Base-by-base conservation (phyloP, 371 early-diverging fungal genomes). In the Spiromyces aspiralis region DNA sequence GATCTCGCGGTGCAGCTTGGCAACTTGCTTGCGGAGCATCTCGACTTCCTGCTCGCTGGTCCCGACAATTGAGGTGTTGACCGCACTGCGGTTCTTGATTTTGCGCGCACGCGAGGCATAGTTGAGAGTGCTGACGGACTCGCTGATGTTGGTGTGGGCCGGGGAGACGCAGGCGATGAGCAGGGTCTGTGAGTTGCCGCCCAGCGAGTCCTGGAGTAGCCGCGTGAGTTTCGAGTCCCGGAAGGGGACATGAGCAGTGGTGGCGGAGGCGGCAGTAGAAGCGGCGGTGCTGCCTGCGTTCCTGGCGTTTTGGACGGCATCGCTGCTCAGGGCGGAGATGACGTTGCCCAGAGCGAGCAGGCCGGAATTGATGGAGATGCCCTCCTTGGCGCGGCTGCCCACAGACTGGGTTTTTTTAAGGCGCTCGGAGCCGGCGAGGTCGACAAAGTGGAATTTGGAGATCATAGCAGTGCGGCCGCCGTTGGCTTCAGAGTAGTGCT, bases 361-460 rank as follows among this genome's bases (percentile, higher is more conserved):
- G 0, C 99, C 99, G 12, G 87, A 85, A 62, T 99, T 99, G 60
- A 99, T 99, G 25, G 86, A 83, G 50, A 98, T 99, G 26, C 96
- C 93, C 66, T 99, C 99, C 66, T 87, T 89, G 28, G 84, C 83
- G 45, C 91, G 78, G 47, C 90, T 91, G 4, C 98, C 99, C 24
- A 82, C 84, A 0, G 98, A 94, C 10, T 89, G 80, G 0, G 99
- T 98, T 25, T 89, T 77, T 64, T 98, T 99, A 13, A 98, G 64
- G 69, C 99, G 80, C 69, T 99, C 99, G 23, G 91, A 90, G 28
- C 99, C 99, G 23, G 99, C 99, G 56, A 99, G 70, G 79, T 99
- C 99, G 25, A 99, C 99, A 78, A 99, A 99, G 62, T 95, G 90
- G 59, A 96, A 91, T 67, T 97, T 98, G 21, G 68, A 68, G 27